A percentile compares a stretch with the other conserved stretches of the same genome.
Conservation (phyloP, 1,139 yeast species). For the Lodderomyces theae region DNA sequence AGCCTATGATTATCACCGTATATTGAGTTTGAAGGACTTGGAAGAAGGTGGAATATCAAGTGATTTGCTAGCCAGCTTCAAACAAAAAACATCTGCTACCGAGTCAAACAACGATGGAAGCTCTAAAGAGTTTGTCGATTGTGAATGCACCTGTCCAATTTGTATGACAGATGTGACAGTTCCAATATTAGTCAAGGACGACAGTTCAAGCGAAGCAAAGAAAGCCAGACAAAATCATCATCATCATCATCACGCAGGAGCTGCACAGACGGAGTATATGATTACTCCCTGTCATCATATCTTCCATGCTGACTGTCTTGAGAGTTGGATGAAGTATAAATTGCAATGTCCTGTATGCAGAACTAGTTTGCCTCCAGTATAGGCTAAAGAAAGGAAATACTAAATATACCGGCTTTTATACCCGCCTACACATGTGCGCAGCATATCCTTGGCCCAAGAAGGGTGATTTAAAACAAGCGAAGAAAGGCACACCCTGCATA, state of each 20-base stretch:
- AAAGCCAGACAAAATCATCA: constrained; percentile 16
- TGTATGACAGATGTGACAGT: constrained; percentile 78
- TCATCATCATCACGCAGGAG: constrained; percentile 18
- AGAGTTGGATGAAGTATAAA: constrained; percentile 90
- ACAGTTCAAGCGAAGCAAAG: constrained; percentile 14
- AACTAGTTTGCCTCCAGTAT: constrained; percentile 71
- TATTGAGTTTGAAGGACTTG: constrained; percentile 56
- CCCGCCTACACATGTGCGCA: too few relatives aligned
- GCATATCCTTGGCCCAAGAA: neutral
- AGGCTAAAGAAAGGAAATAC: constrained; percentile 3
- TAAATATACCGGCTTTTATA: neutral
- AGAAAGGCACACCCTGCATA: too few relatives aligned
- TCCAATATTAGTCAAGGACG: constrained; percentile 40
- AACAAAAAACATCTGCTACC: constrained; percentile 9
- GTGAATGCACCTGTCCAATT: constrained; percentile 71
- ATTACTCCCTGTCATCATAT: constrained; percentile 90
- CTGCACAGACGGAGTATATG: constrained; percentile 57
- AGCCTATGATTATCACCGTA: constrained; percentile 78
- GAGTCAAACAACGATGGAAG: constrained; percentile 7
- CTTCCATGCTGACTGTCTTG: constrained; percentile 83
- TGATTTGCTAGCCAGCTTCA: constrained; percentile 31
- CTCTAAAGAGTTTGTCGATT: constrained; percentile 26
- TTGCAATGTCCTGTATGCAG: constrained; percentile 94
- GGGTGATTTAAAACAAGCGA: too few relatives aligned
- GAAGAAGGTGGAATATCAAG: constrained; percentile 51